Base-by-base conservation (phyloP, 2,329 filamentous ascomycete species). In the Alternaria consortialis region DNA sequence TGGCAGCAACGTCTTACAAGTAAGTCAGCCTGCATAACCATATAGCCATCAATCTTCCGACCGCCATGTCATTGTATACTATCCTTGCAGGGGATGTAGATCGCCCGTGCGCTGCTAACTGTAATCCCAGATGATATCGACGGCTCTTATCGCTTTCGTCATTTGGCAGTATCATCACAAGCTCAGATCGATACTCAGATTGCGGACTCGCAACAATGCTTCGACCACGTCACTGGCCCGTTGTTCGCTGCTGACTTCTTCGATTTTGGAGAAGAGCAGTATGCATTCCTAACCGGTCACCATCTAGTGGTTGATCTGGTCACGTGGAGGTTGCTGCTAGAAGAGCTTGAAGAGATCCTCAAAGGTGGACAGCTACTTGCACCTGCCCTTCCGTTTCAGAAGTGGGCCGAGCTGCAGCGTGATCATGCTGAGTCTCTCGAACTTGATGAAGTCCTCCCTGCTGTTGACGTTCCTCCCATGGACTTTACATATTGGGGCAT, bases 321-420 rank as follows among this genome's bases (percentile, higher is more conserved):
- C 1, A 82, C 81, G 0, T 84, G 83, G 83, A 73, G 80, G 7
- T 74, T 82, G 3, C 70, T 84, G 2, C 65, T 83, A 0, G 77
- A 80, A 36, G 81, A 84, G 46, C 69, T 84, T 0, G 81, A 84
- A 56, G 74, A 75, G 46, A 73, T 76, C 13, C 60, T 76, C n/a
- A 70, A 65, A 54, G 72, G 74, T 6, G 66, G 67, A 13, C 55
- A 66, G 12, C 61, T 80, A 1, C 66, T 84, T 7, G 69, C 76
- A 7, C 73, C 70, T 42, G 65, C 69, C 7, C 63, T 55, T 5
- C 66, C 60, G 23, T 83, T 84, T 64, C 76, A 77, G 27, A 71
- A 65, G 20, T 83, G 82, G 81, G 69, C 68, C 7, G 42, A 68
- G 23, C 52, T 78, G 2, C 81, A 82, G 60, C 64, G 56, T 3